Evolutionary conservation across 2,329 filamentous ascomycete species (phyloP), one percentile per base, ranked within the genome.

Genomic region (Pyrenophora seminiperda): DNA sequence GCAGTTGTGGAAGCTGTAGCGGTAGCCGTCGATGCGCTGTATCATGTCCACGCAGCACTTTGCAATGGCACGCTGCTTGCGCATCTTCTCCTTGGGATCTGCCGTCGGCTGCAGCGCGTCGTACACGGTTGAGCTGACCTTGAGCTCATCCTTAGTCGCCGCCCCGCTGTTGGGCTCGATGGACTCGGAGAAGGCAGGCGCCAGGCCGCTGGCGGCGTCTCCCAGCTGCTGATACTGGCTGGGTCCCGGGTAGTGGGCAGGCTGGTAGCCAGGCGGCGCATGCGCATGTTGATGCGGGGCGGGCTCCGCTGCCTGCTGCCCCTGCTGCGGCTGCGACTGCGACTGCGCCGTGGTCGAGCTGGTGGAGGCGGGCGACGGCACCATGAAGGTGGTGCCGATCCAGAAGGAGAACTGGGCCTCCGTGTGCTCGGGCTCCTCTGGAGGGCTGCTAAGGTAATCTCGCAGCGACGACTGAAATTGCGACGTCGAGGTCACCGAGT

Each of bases 1-100:
- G 53, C 75, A 76, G 51, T 79, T 78, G 66, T 78, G 77, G 68
- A 79, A 79, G 69, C 71, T 76, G 65, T 79, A 79, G 18, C 74
- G 70, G 62, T 73, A 79, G 48, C 76, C 76, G 58, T 79, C 77
- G 15, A 70, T 67, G n/a, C 64, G 62, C 57, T 78, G 74, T 36
- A 79, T 74, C 11, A 72, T 62, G 46, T 76, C 71, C 20, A 78
- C 70, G 50, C 76, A 71, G 49, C 72, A 73, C 56, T 77, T 76
- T 14, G 76, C 76, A 34, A 78, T 76, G 31, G 76, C 76, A 19
- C 76, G 65, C 58, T 79, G 77, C 56, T 74, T 74, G 33, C 72
- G 75, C 71, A 75, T 73, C 50, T 74, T 73, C 17, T 72, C 67
- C 43, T 73, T 73, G n/a, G 71, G 63, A 42, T 77, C 71, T 1